Percentiles rank a stretch among this genome's conserved stretches.
These are phyloP conservation scores for Spinacia oleracea DNA, from an alignment of 179 eudicot genomes.

Conservation along the genomic window DNA sequence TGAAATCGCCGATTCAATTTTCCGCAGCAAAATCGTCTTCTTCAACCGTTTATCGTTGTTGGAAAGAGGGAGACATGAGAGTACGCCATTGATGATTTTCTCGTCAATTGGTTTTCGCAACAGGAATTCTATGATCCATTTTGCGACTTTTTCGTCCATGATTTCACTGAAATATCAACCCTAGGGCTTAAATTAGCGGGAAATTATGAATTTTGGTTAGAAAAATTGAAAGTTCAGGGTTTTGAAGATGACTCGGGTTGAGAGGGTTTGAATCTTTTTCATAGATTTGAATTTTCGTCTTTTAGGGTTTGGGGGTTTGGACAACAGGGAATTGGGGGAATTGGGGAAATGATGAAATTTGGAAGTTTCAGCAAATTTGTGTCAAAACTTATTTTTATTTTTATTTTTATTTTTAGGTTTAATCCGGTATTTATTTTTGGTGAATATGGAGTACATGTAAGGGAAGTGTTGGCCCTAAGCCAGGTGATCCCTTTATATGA, in stretches of 20 bases:
- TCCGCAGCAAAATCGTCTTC: conserved; percentile 45
- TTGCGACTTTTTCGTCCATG: conserved; percentile 38
- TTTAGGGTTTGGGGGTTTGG: conserved; percentile 22
- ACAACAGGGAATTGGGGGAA: conserved; percentile 7
- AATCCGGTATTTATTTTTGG: too few relatives aligned
- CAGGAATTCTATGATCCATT: conserved; percentile 65
- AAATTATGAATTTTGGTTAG: not conserved
- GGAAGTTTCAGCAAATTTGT: not conserved
- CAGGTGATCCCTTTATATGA: too few relatives aligned
- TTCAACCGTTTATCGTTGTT: conserved; percentile 32
- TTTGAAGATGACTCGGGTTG: not conserved
- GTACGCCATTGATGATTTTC: conserved; percentile 28
- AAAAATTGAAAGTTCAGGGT: not conserved
- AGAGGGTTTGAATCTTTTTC: not conserved
- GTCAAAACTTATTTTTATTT: too few relatives aligned
- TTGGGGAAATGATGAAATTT: conserved; percentile 7
- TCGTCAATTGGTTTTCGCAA: conserved; percentile 51
- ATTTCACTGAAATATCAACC: not conserved
- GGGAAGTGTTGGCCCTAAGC: too few relatives aligned
- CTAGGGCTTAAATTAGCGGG: not conserved
- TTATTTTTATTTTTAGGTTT: too few relatives aligned
- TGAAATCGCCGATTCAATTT: conserved; percentile 43
- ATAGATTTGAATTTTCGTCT: not conserved
- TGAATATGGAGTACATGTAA: too few relatives aligned
- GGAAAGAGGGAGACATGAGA: conserved; percentile 44